Evolutionary conservation across 108 stramenopile genomes (phyloP), one percentile per base, ranked within the genome.

Genomic region (Mediolabrus comicus): DNA sequence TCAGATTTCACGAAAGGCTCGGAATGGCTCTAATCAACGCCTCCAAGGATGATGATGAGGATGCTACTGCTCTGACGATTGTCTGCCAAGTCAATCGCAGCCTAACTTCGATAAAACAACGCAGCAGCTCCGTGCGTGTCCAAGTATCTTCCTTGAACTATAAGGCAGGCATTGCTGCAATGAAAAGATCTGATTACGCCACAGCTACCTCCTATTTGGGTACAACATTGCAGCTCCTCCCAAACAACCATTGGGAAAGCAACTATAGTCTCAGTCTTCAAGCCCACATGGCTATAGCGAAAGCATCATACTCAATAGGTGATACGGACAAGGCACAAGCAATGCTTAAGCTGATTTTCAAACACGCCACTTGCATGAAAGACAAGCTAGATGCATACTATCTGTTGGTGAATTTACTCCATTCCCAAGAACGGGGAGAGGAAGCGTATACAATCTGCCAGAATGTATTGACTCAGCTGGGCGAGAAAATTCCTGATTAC

Each of bases 371-470:
- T 62, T 58, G 53, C 10, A 22, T 78, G 9, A 28, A 78, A 39
- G 66, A 59, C 19, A 73, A 74, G 32, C 49, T 78, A n/a, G 49
- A 68, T 62, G 72, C 72, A 19, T 78, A 74, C 25, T 51, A 12
- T n/a, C 32, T 69, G 16, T 39, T 69, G 31, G 68, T 32, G 6
- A 26, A 24, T 13, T 27, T 58, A 11, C 25, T 30, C 36, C 12
- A 55, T 36, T 7, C 55, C 52, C 33, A 36, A 5, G 56, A 59
- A 38, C 51, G 67, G 25, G 56, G 56, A 30, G 56, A 57, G 32
- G 56, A 57, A 32, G 56, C 56, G 17, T 57, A 57, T 33, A 32
- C 31, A 8, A 57, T 28, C 19, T 57, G 56, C 30, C 56, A 14
- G 17, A 28, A 57, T 30, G 56, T 57, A n/a, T 57, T 57, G 56